These are phyloP conservation scores for Colletotrichum aenigma DNA, from an alignment of 2,329 filamentous ascomycete species.

Conservation along the genomic window DNA sequence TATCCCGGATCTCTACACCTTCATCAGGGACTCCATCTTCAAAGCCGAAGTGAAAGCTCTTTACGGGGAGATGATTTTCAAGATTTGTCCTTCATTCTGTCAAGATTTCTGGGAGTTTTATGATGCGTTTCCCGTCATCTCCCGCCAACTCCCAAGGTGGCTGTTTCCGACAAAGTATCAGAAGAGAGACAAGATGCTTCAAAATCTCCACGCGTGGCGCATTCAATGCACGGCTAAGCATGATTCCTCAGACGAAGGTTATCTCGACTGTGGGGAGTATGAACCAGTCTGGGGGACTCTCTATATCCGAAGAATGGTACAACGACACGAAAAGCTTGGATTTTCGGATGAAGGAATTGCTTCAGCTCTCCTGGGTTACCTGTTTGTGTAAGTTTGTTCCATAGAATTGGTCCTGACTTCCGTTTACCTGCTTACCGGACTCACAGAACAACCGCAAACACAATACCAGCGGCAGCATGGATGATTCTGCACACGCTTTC, in stretches of 20 bases:
- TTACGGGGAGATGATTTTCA: neutral
- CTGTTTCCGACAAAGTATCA: neutral
- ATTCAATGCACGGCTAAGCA: neutral
- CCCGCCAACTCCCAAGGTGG: neutral
- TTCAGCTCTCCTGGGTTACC: neutral
- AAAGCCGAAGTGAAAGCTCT: slow-evolving; percentile 3
- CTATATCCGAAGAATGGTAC: slow-evolving; percentile 9
- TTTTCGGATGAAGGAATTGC: slow-evolving; percentile 2
- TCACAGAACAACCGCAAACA: slow-evolving; percentile 5
- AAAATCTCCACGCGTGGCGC: neutral
- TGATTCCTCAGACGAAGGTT: neutral
- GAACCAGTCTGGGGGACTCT: slow-evolving; percentile 4
- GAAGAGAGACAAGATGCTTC: neutral
- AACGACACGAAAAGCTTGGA: neutral
- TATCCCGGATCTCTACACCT: neutral
- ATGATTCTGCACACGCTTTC: slow-evolving; percentile 2
- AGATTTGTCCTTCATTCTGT: neutral
- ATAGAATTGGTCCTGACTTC: neutral
- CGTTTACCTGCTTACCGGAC: neutral
- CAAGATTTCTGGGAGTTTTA: slow-evolving; percentile 13
- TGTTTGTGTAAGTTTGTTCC: slow-evolving; percentile 13
- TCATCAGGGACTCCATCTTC: neutral
- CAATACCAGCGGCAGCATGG: slow-evolving; percentile 3
- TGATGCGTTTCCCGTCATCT: slow-evolving; percentile 2
- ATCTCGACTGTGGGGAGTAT: neutral